These are phyloP conservation scores for Shiraia bambusicola DNA, from an alignment of 2,329 filamentous ascomycete species.

Conservation along the genomic window DNA sequence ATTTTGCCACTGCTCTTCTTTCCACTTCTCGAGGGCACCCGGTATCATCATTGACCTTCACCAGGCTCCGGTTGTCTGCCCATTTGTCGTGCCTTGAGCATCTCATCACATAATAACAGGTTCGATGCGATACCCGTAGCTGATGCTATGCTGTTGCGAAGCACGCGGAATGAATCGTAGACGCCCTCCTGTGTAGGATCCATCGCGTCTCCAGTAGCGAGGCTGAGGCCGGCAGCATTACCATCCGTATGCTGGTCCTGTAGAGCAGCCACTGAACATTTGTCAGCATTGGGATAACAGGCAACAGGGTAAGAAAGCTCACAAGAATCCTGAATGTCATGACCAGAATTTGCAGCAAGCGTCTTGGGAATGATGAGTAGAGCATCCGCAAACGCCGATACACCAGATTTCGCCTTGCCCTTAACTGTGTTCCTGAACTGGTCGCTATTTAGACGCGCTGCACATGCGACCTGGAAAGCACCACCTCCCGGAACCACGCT, in stretches of 20 bases:
- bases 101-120: conserved; percentile 90
- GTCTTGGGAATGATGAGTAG: conserved; percentile 96
- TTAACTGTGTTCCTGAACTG: conserved; percentile 87
- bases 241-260: conserved; percentile 86
- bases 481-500: conserved; percentile 93
- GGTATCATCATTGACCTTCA: conserved; percentile 21
- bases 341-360: conserved; percentile 89
- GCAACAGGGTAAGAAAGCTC: conserved; percentile 49
- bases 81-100: conserved; percentile 98
- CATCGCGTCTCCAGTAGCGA: conserved; percentile 88
- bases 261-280: conserved; percentile 69
- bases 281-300: conserved; percentile 10
- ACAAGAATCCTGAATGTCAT: conserved; percentile 95
- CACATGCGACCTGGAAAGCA: conserved; percentile 93
- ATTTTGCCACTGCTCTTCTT: neutral
- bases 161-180: conserved; percentile 92
- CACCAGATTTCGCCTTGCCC: conserved; percentile 96
- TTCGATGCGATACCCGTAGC: conserved; percentile 95
- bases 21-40: too few relatives aligned
- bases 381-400: conserved; percentile 91
- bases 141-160: conserved; percentile 90
- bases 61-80: conserved; percentile 34
- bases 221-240: conserved; percentile 80
- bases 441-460: conserved; percentile 82
- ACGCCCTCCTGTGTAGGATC: conserved; percentile 90